Conservation (phyloP, 2,329 filamentous ascomycete genomes). For the Colletotrichum cordylinicola region DNA sequence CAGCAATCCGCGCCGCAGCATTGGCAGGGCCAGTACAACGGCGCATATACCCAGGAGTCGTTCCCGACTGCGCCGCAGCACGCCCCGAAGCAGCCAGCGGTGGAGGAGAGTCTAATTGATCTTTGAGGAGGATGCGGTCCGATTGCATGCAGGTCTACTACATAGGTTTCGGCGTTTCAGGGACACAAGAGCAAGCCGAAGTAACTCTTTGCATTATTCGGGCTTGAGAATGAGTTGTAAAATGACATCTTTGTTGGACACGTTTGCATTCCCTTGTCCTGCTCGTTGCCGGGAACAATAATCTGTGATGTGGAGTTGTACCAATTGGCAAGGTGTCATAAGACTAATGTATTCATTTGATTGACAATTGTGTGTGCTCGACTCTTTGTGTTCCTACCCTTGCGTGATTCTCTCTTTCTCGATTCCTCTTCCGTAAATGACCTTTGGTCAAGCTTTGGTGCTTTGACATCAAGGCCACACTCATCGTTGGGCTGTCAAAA, state of each 20-base stretch:
- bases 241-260: slow-evolving; percentile 9
- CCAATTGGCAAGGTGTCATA: not conserved
- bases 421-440: not conserved
- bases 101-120: slow-evolving; percentile 84
- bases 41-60: slow-evolving; percentile 61
- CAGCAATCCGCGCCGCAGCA: slow-evolving; percentile 31
- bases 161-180: slow-evolving; percentile 15
- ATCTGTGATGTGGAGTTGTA: not conserved
- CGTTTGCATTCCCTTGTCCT: not conserved
- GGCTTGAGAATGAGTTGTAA: slow-evolving; percentile 7
- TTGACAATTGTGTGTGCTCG: not conserved
- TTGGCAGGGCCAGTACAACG: slow-evolving; percentile 29
- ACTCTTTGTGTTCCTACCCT: not conserved
- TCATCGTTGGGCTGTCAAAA: not conserved
- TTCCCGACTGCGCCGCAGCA: slow-evolving; percentile 73
- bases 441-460: not conserved
- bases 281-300: not conserved
- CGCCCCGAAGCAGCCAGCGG: slow-evolving; percentile 60
- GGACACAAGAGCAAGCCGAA: not conserved
- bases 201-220: not conserved
- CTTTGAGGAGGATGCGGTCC: slow-evolving; percentile 48
- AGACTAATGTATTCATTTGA: not conserved
- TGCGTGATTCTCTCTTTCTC: not conserved
- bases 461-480: not conserved
- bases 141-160: slow-evolving; percentile 1